Base-by-base conservation (phyloP, 2,329 filamentous ascomycete species). In the Proliferodiscus dingleyae region DNA sequence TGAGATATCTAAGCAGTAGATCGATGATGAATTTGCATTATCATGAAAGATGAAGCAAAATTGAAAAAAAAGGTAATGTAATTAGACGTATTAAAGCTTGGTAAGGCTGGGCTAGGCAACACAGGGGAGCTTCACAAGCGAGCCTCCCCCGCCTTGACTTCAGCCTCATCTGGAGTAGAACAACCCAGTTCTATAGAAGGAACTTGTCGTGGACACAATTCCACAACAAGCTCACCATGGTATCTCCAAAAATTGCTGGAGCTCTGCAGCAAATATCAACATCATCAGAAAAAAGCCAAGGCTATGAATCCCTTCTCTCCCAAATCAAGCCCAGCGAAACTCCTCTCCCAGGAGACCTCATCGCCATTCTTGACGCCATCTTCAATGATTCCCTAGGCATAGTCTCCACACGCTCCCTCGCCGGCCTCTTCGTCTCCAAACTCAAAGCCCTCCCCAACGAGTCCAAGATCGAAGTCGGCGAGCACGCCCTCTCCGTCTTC, bases 381-480 rank as follows among this genome's bases (percentile, higher is more conserved):
- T 62, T 65, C 41, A 59, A 50, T 21, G 56, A 57, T 22, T 54
- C 54, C 18, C 51, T 64, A 4, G 62, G 62, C 19, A 63, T 63
- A 37, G 59, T 65, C 33, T 54, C 53, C 11, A 64, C 61, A 6
- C 56, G 62, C 22, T 56, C 58, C 5, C 55, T 64, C 6, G 45
- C 49, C 13, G 51, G 53, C n/a, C 69, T 71, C 46, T 87, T 94
- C 61, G 74, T 86, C 54, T 61, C 70, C 33, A 71, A 76, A 13
- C 83, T 95, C 56, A 70, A 76, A 50, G 67, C 69, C 16, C 71
- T 89, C 46, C 66, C 74, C 55, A 66, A 80, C 33, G 79, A 85
- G 49, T 71, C 83, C 51, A 85, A 84, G 68, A 85, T 95, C 58
- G 78, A 82, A 54, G 85, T 89, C 37, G 89, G 87, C 57, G 75